These are phyloP conservation scores for Tetradesmus lagerheimii DNA, from an alignment of 139 green algal genomes.

Conservation along the genomic window DNA sequence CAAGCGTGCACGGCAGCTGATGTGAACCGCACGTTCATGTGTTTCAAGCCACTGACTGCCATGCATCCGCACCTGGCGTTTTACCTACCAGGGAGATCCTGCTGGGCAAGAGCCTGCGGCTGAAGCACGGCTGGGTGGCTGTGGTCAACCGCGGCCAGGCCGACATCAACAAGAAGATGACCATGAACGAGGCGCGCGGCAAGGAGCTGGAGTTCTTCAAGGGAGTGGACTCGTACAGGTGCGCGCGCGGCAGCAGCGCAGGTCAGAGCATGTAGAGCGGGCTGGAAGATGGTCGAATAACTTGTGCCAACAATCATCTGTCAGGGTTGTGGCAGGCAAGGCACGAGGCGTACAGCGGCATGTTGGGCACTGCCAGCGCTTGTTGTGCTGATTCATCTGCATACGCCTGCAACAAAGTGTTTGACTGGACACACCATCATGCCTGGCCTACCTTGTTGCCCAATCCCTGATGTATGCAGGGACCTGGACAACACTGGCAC, in stretches of 20 bases:
- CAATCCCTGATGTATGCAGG: not conserved
- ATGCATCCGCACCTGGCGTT: not conserved
- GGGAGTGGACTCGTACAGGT: slow-evolving; percentile 52
- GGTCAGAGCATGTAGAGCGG: not conserved
- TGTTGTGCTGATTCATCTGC: no score
- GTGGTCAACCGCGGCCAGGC: slow-evolving; percentile 94
- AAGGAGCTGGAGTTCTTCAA: slow-evolving; percentile 91
- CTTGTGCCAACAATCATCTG: no score
- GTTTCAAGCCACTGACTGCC: no score
- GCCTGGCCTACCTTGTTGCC: not conserved
- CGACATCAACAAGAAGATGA: slow-evolving; percentile 90
- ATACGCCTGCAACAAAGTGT: no score
- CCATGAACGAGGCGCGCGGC: slow-evolving; percentile 76
- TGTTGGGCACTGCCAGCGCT: no score
- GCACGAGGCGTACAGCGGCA: no score
- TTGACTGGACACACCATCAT: no score
- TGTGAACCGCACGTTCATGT: no score
- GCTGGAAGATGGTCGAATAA: not conserved
- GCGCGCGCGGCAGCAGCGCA: not conserved
- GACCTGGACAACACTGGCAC: slow-evolving; percentile 77
- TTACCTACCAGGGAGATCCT: slow-evolving; percentile 78
- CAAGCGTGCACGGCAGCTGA: no score
- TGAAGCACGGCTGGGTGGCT: slow-evolving; percentile 94
- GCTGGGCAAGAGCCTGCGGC: slow-evolving; percentile 73
- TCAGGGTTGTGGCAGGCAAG: no score